Conservation (phyloP, 139 green algal genomes). For the Chlamydomonas eustigma region DNA sequence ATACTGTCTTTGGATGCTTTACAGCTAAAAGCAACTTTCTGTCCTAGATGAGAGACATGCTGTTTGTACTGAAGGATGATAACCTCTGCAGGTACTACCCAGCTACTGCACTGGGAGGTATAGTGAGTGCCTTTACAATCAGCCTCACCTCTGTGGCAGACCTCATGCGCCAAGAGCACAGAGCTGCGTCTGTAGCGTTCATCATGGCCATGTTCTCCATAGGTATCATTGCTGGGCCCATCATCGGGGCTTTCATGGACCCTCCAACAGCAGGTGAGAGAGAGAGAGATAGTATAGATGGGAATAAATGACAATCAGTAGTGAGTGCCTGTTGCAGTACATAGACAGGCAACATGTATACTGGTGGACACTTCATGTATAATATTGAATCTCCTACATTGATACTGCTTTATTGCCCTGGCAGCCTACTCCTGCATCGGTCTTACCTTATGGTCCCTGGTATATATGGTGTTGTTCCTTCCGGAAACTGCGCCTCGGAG, state of each 20-base stretch:
- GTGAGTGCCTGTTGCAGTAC: too few species aligned
- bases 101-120: conserved; percentile 34
- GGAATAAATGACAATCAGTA: too few species aligned
- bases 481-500: conserved; percentile 21
- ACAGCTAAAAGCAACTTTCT: background rate
- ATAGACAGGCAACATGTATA: too few species aligned
- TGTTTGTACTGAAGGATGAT: too few species aligned
- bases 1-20: background rate
- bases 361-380: background rate
- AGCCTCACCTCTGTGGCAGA: conserved; percentile 23
- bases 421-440: conserved; percentile 25
- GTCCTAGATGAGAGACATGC: background rate
- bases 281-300: too few species aligned
- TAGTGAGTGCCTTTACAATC: conserved; percentile 48
- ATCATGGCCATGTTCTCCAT: conserved; percentile 18
- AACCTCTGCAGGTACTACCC: conserved; percentile 44
- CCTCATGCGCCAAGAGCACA: conserved; percentile 26
- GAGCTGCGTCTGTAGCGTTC: conserved; percentile 11
- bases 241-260: conserved; percentile 23
- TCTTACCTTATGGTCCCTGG: background rate
- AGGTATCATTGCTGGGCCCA: conserved; percentile 7
- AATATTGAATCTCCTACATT: background rate
- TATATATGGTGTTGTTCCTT: conserved; percentile 23
- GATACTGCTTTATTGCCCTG: background rate
- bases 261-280: conserved; percentile 5